Evolutionary conservation across 208 protist species (phyloP), one percentile per base, ranked within the genome.

Genomic region (Trypanosoma caninum): DNA sequence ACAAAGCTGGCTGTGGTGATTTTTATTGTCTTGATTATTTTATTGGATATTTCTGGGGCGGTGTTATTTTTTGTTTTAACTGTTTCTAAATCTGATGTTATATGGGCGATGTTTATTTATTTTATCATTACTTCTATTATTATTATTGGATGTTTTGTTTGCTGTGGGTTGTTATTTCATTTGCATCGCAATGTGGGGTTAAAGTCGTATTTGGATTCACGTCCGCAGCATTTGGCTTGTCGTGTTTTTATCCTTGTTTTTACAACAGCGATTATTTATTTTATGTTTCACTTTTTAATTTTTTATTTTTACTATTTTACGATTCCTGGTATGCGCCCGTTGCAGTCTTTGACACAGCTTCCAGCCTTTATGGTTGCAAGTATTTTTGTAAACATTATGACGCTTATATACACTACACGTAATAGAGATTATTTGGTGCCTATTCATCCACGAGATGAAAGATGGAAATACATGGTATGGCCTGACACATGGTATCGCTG

Each of bases 381-480:
- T n/a, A 65, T 89, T 53, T 74, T 92, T 41, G 74, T 89, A 50
- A 89, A 94, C 68, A 82, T 88, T 53, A 89, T 94, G 78, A 91
- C 87, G 30, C 68, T 90, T 33, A 73, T 89, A 28, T 96, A 94
- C 75, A 91, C 84, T 20, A 82, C 78, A 22, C 87, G 80, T 42
- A 79, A 69, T 40, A 73, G 82, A 27, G 55, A 71, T 57, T 61
- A 68, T 10, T 35, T 69, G 33, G 81, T 93, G 13, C 91, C 87
- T 5, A 69, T 93, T 34, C 56, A 77, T 45, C 70, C 91, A 14
- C 73, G 61, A 11, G 82, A 94, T 54, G 50, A 69, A n/a, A 76
- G 83, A 8, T 96, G 91, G 88, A 89, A 87, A 74, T 52, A 64
- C 40, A 87, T 93, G 71, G 78, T 91, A 51, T 96, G 91, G 91